Evolutionary conservation across 495 filamentous ascomycete genomes (phyloP).

Genomic region (Usnea hakonensis): DNA sequence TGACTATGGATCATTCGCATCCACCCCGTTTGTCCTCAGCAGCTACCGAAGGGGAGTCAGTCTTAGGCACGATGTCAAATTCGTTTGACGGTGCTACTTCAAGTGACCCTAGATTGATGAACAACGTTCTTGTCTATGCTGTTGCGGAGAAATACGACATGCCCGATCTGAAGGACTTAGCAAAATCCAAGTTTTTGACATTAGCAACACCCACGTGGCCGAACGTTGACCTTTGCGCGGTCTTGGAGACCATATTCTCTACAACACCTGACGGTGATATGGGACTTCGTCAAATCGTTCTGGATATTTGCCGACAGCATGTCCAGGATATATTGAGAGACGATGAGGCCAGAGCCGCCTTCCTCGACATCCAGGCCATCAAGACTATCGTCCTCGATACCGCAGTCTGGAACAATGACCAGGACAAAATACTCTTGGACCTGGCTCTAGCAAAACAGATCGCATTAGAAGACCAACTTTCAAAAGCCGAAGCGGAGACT

Average conservation of each 20-base stretch:
- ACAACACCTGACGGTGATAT: background rate
- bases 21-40: background rate
- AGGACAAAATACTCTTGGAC: background rate
- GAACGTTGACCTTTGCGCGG: background rate
- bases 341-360: background rate
- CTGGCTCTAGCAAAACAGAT: background rate
- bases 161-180: background rate
- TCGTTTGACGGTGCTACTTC: background rate
- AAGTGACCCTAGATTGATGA: background rate
- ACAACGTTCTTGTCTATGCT: constrained; percentile 4
- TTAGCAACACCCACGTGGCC: background rate
- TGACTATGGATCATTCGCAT: background rate
- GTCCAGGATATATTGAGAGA: background rate
- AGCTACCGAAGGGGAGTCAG: background rate
- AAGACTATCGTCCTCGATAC: background rate
- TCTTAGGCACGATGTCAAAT: rapidly evolving
- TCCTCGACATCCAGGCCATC: background rate
- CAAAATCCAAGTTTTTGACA: background rate
- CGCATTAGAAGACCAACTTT: background rate
- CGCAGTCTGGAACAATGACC: background rate
- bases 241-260: background rate
- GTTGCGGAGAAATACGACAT: constrained; percentile 6
- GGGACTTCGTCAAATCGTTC: background rate
- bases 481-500: too few relatives aligned
- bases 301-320: background rate